Evolutionary conservation across 768 basidiomycete species (phyloP).

Genomic region (Daedaleopsis sinensis): DNA sequence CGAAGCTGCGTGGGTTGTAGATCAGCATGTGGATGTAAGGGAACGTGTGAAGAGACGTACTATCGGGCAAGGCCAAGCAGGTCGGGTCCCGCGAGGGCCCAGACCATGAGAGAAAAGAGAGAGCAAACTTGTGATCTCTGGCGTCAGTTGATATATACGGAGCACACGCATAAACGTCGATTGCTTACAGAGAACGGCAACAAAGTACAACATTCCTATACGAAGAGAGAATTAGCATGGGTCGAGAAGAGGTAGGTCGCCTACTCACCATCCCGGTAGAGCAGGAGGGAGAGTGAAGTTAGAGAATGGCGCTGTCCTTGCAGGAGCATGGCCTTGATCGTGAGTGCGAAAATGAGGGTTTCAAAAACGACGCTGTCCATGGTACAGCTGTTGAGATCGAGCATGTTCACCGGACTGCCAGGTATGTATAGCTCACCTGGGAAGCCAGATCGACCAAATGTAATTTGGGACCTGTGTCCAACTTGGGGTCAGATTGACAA

Average conservation of each 20-base stretch:
- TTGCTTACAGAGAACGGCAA: slow-evolving; percentile 26
- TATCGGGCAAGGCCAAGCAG: slow-evolving; percentile 32
- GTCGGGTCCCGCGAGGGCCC: slow-evolving; percentile 30
- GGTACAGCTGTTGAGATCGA: background rate
- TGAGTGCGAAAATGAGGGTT: slow-evolving; percentile 31
- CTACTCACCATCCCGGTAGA: slow-evolving; percentile 31
- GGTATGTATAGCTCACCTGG: slow-evolving; percentile 15
- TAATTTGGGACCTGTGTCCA: slow-evolving; percentile 26
- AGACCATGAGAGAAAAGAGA: slow-evolving; percentile 31
- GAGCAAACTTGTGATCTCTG: slow-evolving; percentile 24
- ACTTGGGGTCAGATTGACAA: too few species aligned
- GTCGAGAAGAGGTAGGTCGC: background rate
- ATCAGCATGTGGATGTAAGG: background rate
- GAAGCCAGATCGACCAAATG: slow-evolving; percentile 33
- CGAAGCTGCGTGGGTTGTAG: slow-evolving; percentile 21
- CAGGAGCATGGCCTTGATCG: slow-evolving; percentile 26
- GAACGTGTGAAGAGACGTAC: slow-evolving; percentile 14
- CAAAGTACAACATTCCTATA: slow-evolving; percentile 31
- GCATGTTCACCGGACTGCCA: background rate
- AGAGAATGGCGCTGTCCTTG: slow-evolving; percentile 26
- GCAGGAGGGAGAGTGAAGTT: slow-evolving; percentile 26
- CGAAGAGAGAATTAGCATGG: background rate
- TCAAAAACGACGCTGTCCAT: slow-evolving; percentile 30
- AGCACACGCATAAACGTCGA: background rate
- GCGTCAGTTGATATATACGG: background rate